Percentiles rank a stretch among this genome's conserved stretches.
Conservation (phyloP, 106 monocot species). For the Allium sativum region DNA sequence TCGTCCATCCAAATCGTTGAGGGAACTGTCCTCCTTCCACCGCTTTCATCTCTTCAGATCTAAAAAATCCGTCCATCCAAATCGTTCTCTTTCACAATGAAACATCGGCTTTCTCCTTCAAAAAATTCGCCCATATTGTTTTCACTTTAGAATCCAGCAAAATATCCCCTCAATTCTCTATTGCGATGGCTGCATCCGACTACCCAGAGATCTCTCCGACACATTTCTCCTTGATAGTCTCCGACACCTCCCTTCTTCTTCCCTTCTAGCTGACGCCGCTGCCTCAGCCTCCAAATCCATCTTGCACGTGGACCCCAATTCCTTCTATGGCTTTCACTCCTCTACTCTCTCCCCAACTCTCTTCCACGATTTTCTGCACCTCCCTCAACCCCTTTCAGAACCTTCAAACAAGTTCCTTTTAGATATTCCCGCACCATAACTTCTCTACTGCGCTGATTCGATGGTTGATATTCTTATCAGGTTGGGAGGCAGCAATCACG, state of each 20-base stretch:
- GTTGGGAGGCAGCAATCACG: slow-evolving; percentile 74
- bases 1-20: too few relatives aligned
- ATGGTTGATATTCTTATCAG: slow-evolving; percentile 60
- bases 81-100: too few relatives aligned
- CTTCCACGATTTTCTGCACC: background rate
- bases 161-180: too few relatives aligned
- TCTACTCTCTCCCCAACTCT: too few relatives aligned
- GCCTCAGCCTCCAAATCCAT: slow-evolving; percentile 54
- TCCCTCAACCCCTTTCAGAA: slow-evolving; percentile 21
- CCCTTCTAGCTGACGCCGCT: slow-evolving; percentile 73
- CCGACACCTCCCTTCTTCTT: slow-evolving; percentile 64
- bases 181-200: background rate
- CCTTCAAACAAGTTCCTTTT: slow-evolving; percentile 37
- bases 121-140: too few relatives aligned
- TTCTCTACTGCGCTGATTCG: slow-evolving; percentile 77
- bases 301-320: slow-evolving; percentile 84
- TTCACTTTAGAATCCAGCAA: too few relatives aligned
- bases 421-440: slow-evolving; percentile 64
- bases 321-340: slow-evolving; percentile 83
- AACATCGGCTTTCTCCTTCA: too few relatives aligned
- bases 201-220: slow-evolving; percentile 22
- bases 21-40: too few relatives aligned
- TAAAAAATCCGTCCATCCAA: too few relatives aligned
- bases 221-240: slow-evolving; percentile 70
- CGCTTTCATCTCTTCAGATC: too few relatives aligned